Conservation (phyloP, 129 eudicot species). For the Chrysanthemum lavandulifolium region DNA sequence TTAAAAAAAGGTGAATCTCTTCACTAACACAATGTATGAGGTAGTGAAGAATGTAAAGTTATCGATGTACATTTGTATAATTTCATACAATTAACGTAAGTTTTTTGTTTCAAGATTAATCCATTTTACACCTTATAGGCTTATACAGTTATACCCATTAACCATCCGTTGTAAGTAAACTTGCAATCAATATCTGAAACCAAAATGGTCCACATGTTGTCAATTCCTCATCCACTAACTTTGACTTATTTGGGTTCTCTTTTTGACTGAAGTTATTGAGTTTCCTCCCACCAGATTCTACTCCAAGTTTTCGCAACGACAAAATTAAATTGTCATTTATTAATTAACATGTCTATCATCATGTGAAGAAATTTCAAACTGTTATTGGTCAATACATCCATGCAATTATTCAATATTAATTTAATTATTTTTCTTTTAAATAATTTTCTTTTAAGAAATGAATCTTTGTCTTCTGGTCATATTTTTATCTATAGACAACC, state of each 20-base stretch:
- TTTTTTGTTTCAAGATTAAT: neutral
- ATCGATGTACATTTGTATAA: too few relatives aligned
- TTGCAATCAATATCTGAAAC: neutral
- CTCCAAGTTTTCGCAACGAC: slow-evolving; percentile 18
- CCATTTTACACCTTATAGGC: neutral
- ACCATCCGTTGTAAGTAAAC: neutral
- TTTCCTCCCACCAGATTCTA: slow-evolving; percentile 1
- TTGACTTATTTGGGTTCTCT: slow-evolving; percentile 17
- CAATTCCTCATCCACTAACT: slow-evolving; percentile 21
- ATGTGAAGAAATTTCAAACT: too few relatives aligned
- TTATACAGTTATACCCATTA: neutral
- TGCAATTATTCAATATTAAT: too few relatives aligned
- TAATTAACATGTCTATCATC: neutral
- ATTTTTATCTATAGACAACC: too few relatives aligned
- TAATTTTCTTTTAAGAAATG: too few relatives aligned
- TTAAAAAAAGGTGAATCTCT: too few relatives aligned
- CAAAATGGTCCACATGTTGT: slow-evolving; percentile 19
- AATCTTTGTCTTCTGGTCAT: too few relatives aligned
- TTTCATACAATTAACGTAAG: too few relatives aligned
- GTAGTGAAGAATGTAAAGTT: too few relatives aligned
- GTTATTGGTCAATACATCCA: too few relatives aligned
- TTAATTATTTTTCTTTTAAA: too few relatives aligned
- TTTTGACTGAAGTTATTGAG: slow-evolving; percentile 22
- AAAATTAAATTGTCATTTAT: slow-evolving; percentile 11
- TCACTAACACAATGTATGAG: too few relatives aligned